A percentile compares a stretch with the other conserved stretches of the same genome.
Evolutionary conservation across 345 rosid genomes (phyloP).

Genomic region (Adansonia digitata): DNA sequence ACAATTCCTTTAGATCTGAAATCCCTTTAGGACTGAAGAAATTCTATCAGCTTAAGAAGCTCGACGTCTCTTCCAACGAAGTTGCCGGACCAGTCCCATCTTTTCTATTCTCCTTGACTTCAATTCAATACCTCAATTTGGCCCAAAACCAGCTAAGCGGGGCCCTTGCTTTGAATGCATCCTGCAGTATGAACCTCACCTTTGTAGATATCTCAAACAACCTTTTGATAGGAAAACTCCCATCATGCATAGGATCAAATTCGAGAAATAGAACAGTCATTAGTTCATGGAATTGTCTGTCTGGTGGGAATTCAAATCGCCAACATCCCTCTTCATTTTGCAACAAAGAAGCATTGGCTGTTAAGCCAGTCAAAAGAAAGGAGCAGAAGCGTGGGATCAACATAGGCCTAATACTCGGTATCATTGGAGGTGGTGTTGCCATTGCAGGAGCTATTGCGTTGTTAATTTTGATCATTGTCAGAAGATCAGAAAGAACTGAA

Average conservation of each 20-base stretch:
- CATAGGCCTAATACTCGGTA: slow-evolving; percentile 47
- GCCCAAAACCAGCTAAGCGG: slow-evolving; percentile 54
- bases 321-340: slow-evolving; percentile 76
- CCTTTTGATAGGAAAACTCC: slow-evolving; percentile 65
- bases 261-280: slow-evolving; percentile 49
- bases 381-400: slow-evolving; percentile 30
- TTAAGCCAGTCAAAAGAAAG: slow-evolving; percentile 35
- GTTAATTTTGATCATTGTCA: slow-evolving; percentile 36
- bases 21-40: slow-evolving; percentile 43
- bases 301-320: slow-evolving; percentile 34
- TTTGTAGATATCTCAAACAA: slow-evolving; percentile 66
- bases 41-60: slow-evolving; percentile 39
- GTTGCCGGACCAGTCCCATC: slow-evolving; percentile 56
- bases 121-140: slow-evolving; percentile 50
- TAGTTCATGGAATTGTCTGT: slow-evolving; percentile 76
- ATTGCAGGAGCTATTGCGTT: slow-evolving; percentile 35
- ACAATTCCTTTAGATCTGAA: slow-evolving; percentile 62
- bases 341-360: slow-evolving; percentile 72
- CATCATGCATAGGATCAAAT: slow-evolving; percentile 44
- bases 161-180: slow-evolving; percentile 36
- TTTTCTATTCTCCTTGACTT: slow-evolving; percentile 52
- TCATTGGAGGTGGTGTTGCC: slow-evolving; percentile 53
- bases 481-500: slow-evolving; percentile 37
- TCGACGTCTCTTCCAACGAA: slow-evolving; percentile 60
- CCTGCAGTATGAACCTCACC: slow-evolving; percentile 47